Evolutionary conservation across 306 rosid genomes (phyloP).

Genomic region (Canavalia ensiformis): DNA sequence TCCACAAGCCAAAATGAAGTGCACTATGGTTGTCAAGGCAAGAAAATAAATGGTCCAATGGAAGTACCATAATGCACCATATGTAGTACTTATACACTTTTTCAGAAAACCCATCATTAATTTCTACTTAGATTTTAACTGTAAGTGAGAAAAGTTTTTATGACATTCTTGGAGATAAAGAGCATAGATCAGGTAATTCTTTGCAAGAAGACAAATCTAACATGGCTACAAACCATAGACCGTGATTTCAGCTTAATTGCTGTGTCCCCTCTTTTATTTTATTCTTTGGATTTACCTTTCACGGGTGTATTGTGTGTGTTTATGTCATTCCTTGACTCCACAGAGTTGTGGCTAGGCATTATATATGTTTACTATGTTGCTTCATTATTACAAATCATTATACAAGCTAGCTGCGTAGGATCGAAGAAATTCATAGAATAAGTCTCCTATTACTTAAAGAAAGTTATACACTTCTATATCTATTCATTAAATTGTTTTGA

Average conservation of each 20-base stretch:
- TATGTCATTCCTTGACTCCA: slow-evolving; percentile 7
- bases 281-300: slow-evolving; percentile 29
- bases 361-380: slow-evolving; percentile 2
- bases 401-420: slow-evolving; percentile 4
- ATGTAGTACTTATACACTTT: background rate
- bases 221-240: slow-evolving; percentile 9
- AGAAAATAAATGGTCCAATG: slow-evolving; percentile 24
- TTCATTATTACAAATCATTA: slow-evolving; percentile 39
- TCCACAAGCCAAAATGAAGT: slow-evolving; percentile 19
- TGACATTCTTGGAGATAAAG: background rate
- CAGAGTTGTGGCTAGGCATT: background rate
- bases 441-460: background rate
- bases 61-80: slow-evolving; percentile 29
- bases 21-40: slow-evolving; percentile 29
- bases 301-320: slow-evolving; percentile 7
- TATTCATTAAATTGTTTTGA: background rate
- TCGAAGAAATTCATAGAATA: slow-evolving; percentile 7
- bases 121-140: background rate
- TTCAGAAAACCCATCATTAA: slow-evolving; percentile 18
- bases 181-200: background rate
- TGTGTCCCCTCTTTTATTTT: slow-evolving; percentile 14
- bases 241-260: slow-evolving; percentile 45
- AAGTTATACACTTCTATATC: background rate
- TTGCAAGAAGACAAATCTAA: slow-evolving; percentile 30
- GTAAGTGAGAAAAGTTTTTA: background rate